Evolutionary conservation across 1,284 basidiomycete genomes (phyloP).

Genomic region (Cryptococcus sp.): DNA sequence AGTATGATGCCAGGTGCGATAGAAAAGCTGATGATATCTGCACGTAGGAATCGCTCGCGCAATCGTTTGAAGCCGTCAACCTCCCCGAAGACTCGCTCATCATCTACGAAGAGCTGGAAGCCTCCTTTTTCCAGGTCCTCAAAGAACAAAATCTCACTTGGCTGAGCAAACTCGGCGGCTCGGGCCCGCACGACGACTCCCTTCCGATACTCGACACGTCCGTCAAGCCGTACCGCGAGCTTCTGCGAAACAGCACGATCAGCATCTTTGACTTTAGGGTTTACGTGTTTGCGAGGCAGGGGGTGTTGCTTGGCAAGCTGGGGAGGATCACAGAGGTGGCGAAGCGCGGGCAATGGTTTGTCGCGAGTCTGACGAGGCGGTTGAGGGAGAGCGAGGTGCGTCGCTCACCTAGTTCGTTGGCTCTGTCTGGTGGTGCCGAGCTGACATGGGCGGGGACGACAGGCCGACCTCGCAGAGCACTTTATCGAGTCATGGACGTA

Average conservation of each 20-base stretch:
- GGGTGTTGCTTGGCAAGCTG: conserved; percentile 68
- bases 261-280: conserved; percentile 90
- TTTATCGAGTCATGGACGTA: conserved; percentile 95
- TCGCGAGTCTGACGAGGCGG: conserved; percentile 37
- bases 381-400: conserved; percentile 71
- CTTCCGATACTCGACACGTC: conserved; percentile 70
- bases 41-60: conserved; percentile 84
- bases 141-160: conserved; percentile 80
- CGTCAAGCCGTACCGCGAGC: conserved; percentile 81
- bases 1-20: too few species aligned
- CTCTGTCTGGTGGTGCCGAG: conserved; percentile 3
- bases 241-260: conserved; percentile 86
- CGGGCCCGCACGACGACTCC: conserved; percentile 66
- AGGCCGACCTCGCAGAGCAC: conserved; percentile 68
- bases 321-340: conserved; percentile 82
- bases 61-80: conserved; percentile 85
- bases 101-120: conserved; percentile 89
- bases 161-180: conserved; percentile 74
- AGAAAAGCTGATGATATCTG: too few species aligned
- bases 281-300: conserved; percentile 86
- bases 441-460: neutral
- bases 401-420: conserved; percentile 17
- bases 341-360: conserved; percentile 55
- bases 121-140: conserved; percentile 68
- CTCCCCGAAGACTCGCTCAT: conserved; percentile 83